Base-by-base conservation (phyloP, 805 yeast species). In the Teunomyces panamensis region DNA sequence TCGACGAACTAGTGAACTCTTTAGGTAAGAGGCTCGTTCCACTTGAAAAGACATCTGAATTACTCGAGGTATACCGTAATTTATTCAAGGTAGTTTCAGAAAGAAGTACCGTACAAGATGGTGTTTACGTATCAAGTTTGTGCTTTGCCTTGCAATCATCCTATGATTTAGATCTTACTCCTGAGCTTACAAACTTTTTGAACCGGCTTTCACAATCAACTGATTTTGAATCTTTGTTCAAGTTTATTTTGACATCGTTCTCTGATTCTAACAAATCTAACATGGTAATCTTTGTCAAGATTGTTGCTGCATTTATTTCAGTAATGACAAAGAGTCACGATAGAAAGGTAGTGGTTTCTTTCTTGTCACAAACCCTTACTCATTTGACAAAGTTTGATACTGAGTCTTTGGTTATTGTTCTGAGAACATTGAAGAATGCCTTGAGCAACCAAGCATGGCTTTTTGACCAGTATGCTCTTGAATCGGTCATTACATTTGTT, bases 381-480 rank as follows among this genome's bases (percentile, higher is more conserved):
- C 45, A 51, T 11, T 45, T 39, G 13, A 50, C 49, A 3, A 28
- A 39, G 6, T 27, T 50, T 29, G 45, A 51, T 33, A 28, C 46
- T 16, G 47, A 43, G 9, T 30, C 59, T 0, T 39, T 52, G 1
- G 9, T 47, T 6, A 16, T 42, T 1, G 45, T 65, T 13, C 44
- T 65, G 34, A 24, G 17, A 2, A 44, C 57, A 2, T 30, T 85
- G 24, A 79, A 73, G 49, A 45, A 56, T 0, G 49, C 79, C 7
- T 62, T 85, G 13, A 64, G 77, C 8, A 78, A 79, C 5, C 74
- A 77, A 46, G 55, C 78, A 0, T 81, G 87, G 85, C 53, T 78
- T 1, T 73, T 88, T 43, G 69, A 80, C 3, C 96, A 89, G 60
- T 85, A 84, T 58, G 62, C 80, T 0, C 65, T 84, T 14, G 96